Evolutionary conservation across 2,329 filamentous ascomycete genomes (phyloP).

Genomic region (Paramyrothecium sp.): DNA sequence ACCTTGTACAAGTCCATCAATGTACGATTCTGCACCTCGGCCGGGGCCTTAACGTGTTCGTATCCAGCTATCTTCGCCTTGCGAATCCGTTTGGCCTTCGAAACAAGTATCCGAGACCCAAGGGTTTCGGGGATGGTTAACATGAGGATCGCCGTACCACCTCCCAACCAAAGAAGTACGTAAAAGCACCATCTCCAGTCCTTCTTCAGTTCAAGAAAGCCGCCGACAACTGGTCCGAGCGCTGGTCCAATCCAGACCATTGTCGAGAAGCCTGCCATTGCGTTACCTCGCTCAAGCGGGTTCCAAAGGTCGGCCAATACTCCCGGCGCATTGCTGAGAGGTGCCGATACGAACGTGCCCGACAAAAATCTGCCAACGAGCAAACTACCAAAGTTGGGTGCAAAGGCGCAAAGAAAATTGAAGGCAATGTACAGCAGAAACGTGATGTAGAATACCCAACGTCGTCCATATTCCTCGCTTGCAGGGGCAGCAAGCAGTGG

Average conservation of each 20-base stretch:
- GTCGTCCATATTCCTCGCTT: slow-evolving; percentile 55
- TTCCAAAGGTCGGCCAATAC: slow-evolving; percentile 54
- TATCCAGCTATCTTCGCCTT: slow-evolving; percentile 47
- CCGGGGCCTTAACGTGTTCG: slow-evolving; percentile 48
- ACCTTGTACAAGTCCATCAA: slow-evolving; percentile 46
- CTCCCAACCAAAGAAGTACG: slow-evolving; percentile 42
- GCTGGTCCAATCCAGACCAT: slow-evolving; percentile 55
- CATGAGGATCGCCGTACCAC: slow-evolving; percentile 39
- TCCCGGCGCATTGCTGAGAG: slow-evolving; percentile 47
- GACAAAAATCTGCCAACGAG: slow-evolving; percentile 55
- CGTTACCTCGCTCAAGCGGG: slow-evolving; percentile 48
- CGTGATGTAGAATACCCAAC: slow-evolving; percentile 50
- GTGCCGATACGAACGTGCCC: slow-evolving; percentile 53
- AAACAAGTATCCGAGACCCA: slow-evolving; percentile 45
- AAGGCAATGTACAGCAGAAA: slow-evolving; percentile 49
- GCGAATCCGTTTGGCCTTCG: slow-evolving; percentile 53
- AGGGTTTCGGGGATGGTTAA: slow-evolving; percentile 60
- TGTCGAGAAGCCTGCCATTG: slow-evolving; percentile 51
- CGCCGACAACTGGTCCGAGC: slow-evolving; percentile 51
- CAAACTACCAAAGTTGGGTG: slow-evolving; percentile 50
- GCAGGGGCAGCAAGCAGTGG: slow-evolving; percentile 58
- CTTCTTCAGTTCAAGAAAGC: slow-evolving; percentile 55
- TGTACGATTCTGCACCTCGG: slow-evolving; percentile 42
- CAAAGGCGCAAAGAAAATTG: slow-evolving; percentile 53
- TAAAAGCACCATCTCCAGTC: slow-evolving; percentile 55